Percentiles rank a stretch among this genome's conserved stretches.
These are phyloP conservation scores for Chiua virens DNA, from an alignment of 768 basidiomycete genomes.

Conservation along the genomic window DNA sequence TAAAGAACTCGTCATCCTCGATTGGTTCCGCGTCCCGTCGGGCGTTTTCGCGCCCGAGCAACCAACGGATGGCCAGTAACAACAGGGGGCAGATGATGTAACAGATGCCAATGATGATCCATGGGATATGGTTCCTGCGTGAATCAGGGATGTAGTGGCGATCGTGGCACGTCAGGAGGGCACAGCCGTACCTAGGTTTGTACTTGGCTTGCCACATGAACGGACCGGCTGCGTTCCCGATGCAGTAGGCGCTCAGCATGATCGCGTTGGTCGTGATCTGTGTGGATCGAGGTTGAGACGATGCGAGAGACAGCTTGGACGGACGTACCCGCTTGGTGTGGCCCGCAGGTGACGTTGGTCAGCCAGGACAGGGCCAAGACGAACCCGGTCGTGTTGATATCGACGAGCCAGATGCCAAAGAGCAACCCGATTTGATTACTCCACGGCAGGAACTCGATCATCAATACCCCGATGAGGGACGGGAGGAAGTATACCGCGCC, in stretches of 20 bases:
- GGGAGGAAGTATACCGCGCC: conserved; percentile 63
- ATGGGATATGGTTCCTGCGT: conserved; percentile 69
- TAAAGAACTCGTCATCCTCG: conserved; percentile 59
- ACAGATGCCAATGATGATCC: conserved; percentile 73
- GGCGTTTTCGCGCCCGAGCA: conserved; percentile 61
- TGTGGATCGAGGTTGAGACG: neutral
- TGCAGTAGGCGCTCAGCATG: conserved; percentile 68
- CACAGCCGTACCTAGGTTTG: conserved; percentile 51
- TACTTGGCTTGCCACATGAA: conserved; percentile 77
- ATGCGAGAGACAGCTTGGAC: conserved; percentile 3
- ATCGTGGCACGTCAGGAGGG: neutral
- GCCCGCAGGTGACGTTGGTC: conserved; percentile 61
- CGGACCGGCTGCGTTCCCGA: conserved; percentile 67
- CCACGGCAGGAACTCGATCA: conserved; percentile 68
- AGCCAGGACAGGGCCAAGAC: conserved; percentile 65
- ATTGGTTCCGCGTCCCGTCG: conserved; percentile 60
- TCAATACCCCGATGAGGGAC: conserved; percentile 58
- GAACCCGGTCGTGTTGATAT: conserved; percentile 57
- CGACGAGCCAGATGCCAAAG: conserved; percentile 40
- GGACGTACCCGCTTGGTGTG: conserved; percentile 69
- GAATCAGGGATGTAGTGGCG: neutral
- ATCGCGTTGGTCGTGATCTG: conserved; percentile 56
- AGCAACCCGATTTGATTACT: conserved; percentile 63
- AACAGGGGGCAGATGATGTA: conserved; percentile 52
- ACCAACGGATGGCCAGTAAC: conserved; percentile 48